These are phyloP conservation scores for Orbilia brochopaga DNA, from an alignment of 2,329 filamentous ascomycete species.

Conservation along the genomic window DNA sequence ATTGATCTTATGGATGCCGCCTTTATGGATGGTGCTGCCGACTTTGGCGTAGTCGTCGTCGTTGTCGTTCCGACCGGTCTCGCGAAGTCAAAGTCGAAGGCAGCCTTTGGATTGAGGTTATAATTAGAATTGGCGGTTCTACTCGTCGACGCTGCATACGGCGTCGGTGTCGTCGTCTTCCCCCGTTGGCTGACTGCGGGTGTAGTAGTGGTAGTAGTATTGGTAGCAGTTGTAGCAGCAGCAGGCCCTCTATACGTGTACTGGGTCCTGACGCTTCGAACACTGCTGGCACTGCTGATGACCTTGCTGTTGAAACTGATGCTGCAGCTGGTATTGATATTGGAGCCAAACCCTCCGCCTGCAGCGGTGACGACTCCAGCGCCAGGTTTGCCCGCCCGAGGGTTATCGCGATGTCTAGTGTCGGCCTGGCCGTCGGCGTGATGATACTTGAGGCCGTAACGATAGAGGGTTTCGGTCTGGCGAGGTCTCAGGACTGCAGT, in stretches of 20 bases:
- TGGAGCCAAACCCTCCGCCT: constrained; percentile 28
- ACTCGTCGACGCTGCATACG: no score
- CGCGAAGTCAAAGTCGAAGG: constrained; percentile 4
- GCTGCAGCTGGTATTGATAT: constrained; percentile 11
- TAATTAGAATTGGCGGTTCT: neutral
- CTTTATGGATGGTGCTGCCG: neutral
- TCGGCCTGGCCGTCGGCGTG: constrained; percentile 22
- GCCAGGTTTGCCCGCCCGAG: constrained; percentile 30
- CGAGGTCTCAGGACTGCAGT: constrained; percentile 40
- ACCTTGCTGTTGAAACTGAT: no score
- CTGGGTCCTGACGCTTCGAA: neutral
- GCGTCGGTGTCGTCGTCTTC: neutral
- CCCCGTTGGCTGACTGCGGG: constrained; percentile 11
- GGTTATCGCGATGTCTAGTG: constrained; percentile 15
- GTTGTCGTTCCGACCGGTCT: neutral
- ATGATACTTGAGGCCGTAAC: constrained; percentile 38
- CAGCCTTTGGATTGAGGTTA: constrained; percentile 14
- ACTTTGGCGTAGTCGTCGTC: neutral
- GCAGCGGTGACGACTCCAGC: constrained; percentile 26
- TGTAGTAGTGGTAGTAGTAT: no score
- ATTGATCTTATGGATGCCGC: neutral
- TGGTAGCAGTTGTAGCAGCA: no score
- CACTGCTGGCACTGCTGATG: neutral
- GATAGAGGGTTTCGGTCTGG: constrained; percentile 28
- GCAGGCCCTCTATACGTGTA: constrained; percentile 6